Base-by-base conservation (phyloP, 805 yeast species). In the Candida succiphila region DNA sequence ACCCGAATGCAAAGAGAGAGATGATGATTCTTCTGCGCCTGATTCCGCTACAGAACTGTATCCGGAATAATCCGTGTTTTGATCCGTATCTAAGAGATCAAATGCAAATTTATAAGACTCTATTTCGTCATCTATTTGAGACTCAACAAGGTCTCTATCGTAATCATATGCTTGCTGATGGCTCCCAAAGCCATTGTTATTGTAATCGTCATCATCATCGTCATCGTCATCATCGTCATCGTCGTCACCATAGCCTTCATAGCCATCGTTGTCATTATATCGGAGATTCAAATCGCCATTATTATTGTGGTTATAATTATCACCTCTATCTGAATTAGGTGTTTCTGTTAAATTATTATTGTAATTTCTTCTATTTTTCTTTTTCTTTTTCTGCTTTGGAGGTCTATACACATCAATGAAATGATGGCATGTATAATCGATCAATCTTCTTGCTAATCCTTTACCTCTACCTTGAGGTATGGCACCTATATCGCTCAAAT, bases 401-500 rank as follows among this genome's bases (percentile, higher is more conserved):
- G 39, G 41, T 25, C 38, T 51, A 38, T 48, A 51, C 9, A 46
- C 45, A 31, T 55, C 60, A 38, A 69, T 57, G 46, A 56, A 70
- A 38, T 67, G 59, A 27, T 67, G 65, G 35, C 71, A 58, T 33
- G 69, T 72, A 48, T 60, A 63, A 39, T 72, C 68, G 32, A 74
- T 55, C 38, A 75, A 56, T 38, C 62, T 54, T 46, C 72, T 61
- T 24, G 77, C 76, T 42, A 71, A 60, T 17, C 79, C 78, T 45
- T 69, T 69, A 34, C 81, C 80, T 46, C 75, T 59, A 56, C 75
- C 75, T 27, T 63, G 50, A 7, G 78, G 76, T 29, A 69, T 56
- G 17, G 75, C 72, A 27, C 79, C 79, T 34, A 75, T 60, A 48
- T 75, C 79, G 30, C 69, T 62, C 40, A 75, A 58, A 48, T 75